phyloP scores from a whole-genome alignment of 306 rosid species.

The Vachellia pachyceras region DNA sequence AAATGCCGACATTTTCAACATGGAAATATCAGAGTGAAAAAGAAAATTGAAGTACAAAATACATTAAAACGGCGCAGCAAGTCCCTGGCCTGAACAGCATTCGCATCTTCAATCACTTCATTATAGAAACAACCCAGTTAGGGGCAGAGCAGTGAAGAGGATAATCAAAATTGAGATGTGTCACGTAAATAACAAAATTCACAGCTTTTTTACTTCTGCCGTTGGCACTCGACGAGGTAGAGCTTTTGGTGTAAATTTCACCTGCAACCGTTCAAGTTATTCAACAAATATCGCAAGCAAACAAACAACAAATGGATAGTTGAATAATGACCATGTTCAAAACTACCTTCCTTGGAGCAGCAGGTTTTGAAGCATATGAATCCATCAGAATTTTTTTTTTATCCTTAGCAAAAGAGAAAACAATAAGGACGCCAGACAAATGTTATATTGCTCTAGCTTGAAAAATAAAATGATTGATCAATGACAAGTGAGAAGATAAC shows the following conservation, averaged over 20 bases:
- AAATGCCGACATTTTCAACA: constrained; percentile 20
- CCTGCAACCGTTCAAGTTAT: constrained; percentile 51
- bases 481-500: background rate
- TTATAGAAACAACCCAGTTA: constrained; percentile 48
- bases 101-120: constrained; percentile 56
- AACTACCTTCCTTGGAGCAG: constrained; percentile 62
- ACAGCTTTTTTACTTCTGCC: constrained; percentile 68
- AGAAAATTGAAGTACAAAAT: constrained; percentile 27
- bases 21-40: background rate
- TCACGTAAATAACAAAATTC: constrained; percentile 10
- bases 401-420: constrained; percentile 2
- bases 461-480: background rate
- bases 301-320: background rate
- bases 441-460: background rate
- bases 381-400: constrained; percentile 48
- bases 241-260: constrained; percentile 69
- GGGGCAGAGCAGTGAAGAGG: constrained; percentile 6
- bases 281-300: background rate
- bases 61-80: constrained; percentile 66
- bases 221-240: constrained; percentile 61
- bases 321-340: background rate
- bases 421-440: background rate
- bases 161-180: background rate
- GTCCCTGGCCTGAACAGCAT: constrained; percentile 60
- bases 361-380: constrained; percentile 34